Conservation (phyloP, 371 early-diverging fungal species). For the Coemansia sp. region DNA sequence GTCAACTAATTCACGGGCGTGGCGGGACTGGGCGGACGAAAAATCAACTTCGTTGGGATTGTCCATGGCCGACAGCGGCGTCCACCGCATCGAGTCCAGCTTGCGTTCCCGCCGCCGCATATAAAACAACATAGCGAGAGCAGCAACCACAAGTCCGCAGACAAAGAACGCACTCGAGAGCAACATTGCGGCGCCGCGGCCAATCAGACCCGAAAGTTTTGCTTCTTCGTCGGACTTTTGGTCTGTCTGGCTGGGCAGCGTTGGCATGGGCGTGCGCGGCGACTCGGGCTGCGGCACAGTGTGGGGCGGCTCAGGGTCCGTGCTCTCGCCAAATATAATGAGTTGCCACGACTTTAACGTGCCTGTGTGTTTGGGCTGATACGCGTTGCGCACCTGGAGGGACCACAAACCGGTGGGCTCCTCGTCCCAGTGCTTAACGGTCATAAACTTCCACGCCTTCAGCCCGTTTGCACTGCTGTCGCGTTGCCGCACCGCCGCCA, state of each 20-base stretch:
- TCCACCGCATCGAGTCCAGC: slow-evolving; percentile 37
- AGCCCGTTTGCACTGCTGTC: slow-evolving; percentile 78
- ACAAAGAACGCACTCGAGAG: slow-evolving; percentile 25
- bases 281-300: slow-evolving; percentile 5
- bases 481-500: slow-evolving; percentile 65
- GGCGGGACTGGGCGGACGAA: neutral
- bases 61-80: slow-evolving; percentile 24
- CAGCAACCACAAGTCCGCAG: slow-evolving; percentile 20
- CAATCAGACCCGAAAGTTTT: neutral
- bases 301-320: slow-evolving; percentile 28
- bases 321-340: slow-evolving; percentile 52
- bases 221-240: neutral
- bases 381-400: slow-evolving; percentile 59
- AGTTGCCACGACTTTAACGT: slow-evolving; percentile 45
- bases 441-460: slow-evolving; percentile 92
- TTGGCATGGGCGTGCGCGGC: neutral
- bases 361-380: slow-evolving; percentile 31
- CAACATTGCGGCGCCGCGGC: slow-evolving; percentile 4
- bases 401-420: slow-evolving; percentile 75
- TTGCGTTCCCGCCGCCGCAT: slow-evolving; percentile 44
- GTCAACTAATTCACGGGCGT: neutral
- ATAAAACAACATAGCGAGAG: slow-evolving; percentile 26
- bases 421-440: slow-evolving; percentile 96
- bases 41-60: slow-evolving; percentile 18
- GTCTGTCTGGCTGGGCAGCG: neutral